A percentile compares a stretch with the other conserved stretches of the same genome.
phyloP scores from a whole-genome alignment of 495 filamentous ascomycete genomes.

The Penicillium robsamsonii region DNA sequence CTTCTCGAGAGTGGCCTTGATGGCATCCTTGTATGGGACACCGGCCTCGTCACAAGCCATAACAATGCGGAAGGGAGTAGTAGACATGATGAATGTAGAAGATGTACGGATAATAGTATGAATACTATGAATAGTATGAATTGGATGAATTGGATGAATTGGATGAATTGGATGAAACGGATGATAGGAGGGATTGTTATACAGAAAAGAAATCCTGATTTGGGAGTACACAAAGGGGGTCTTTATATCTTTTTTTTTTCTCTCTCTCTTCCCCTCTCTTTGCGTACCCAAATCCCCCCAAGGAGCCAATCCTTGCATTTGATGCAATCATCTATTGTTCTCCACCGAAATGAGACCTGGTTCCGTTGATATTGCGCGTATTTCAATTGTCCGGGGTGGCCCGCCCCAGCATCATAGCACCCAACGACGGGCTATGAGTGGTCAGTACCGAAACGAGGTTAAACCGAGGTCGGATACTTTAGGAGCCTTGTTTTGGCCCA shows the following conservation, averaged over 20 bases:
- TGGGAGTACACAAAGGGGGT: constrained; percentile 4
- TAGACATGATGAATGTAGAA: constrained; percentile 31
- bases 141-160: no score
- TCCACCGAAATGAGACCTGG: constrained; percentile 2
- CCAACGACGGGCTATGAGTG: constrained; percentile 13
- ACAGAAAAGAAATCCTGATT: background rate
- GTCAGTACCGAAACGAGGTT: background rate
- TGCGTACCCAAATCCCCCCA: constrained; percentile 8
- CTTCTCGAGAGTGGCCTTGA: constrained; percentile 68
- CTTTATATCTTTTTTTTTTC: constrained; percentile 22
- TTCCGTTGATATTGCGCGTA: constrained; percentile 16
- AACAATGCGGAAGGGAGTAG: constrained; percentile 55
- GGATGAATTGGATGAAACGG: constrained; percentile 3
- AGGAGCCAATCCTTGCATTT: constrained; percentile 15
- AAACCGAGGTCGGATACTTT: constrained; percentile 12
- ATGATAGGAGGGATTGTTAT: constrained; percentile 2
- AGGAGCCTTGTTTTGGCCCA: background rate
- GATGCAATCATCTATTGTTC: constrained; percentile 7
- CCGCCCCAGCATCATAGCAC: constrained; percentile 24
- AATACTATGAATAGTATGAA: no score
- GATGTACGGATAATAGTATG: no score
- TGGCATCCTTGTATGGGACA: constrained; percentile 72
- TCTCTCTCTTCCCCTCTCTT: background rate
- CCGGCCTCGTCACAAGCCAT: constrained; percentile 73
- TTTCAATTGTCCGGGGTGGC: constrained; percentile 6